A percentile compares a stretch with the other conserved stretches of the same genome.
Evolutionary conservation across 257 asterid species (phyloP).

Genomic region (Przewalskia tangutica): DNA sequence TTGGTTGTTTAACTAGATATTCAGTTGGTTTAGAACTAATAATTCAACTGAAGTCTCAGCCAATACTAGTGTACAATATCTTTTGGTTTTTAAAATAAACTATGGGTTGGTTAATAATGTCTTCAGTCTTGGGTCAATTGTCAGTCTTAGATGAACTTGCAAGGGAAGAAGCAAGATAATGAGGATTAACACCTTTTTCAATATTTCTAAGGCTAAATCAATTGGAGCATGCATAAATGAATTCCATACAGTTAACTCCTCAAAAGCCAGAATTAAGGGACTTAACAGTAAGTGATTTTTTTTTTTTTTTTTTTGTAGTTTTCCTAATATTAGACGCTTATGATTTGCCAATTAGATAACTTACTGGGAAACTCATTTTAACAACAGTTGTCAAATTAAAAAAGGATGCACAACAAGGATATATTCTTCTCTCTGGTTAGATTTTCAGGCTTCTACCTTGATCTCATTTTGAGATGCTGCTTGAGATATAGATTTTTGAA

Average conservation of each 20-base stretch:
- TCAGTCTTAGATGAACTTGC: background rate
- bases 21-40: background rate
- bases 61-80: background rate
- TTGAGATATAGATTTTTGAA: background rate
- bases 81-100: background rate
- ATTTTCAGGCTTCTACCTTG: background rate
- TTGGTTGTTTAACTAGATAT: background rate
- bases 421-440: background rate
- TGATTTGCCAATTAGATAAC: background rate
- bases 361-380: background rate
- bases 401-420: background rate
- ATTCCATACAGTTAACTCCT: background rate
- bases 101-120: background rate
- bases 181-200: background rate
- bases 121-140: background rate
- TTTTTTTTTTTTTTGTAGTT: too few species aligned
- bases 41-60: background rate
- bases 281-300: background rate
- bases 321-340: background rate
- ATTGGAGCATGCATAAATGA: background rate
- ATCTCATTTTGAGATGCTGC: background rate
- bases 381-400: background rate
- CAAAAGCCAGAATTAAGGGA: background rate
- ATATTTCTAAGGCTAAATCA: background rate
- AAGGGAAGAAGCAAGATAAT: background rate